A percentile compares a stretch with the other conserved stretches of the same genome.
Evolutionary conservation across 2,329 filamentous ascomycete genomes (phyloP).

Genomic region (Ramichloridium luteum): DNA sequence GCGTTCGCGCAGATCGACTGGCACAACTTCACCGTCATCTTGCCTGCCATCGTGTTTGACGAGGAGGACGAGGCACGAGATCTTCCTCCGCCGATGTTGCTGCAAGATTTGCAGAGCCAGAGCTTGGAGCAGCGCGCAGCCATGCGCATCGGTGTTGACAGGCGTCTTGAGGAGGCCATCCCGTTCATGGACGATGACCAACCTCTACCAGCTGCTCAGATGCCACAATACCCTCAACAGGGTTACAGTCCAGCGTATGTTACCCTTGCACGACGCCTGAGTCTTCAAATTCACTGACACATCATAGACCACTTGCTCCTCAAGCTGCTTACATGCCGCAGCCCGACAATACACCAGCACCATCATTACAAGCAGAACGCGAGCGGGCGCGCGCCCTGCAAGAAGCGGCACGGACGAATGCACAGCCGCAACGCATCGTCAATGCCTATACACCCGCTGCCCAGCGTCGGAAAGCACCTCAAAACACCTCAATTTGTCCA

Average conservation of each 20-base stretch:
- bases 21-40: slow-evolving; percentile 92
- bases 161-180: slow-evolving; percentile 90
- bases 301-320: slow-evolving; percentile 23
- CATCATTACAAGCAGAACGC: slow-evolving; percentile 27
- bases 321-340: slow-evolving; percentile 15
- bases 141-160: slow-evolving; percentile 67
- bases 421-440: slow-evolving; percentile 74
- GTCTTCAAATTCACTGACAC: neutral
- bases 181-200: slow-evolving; percentile 51
- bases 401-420: slow-evolving; percentile 54
- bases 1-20: slow-evolving; percentile 84
- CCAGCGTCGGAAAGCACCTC: slow-evolving; percentile 45
- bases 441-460: slow-evolving; percentile 85
- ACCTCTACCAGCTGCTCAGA: slow-evolving; percentile 18
- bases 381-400: slow-evolving; percentile 63
- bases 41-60: slow-evolving; percentile 80
- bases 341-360: slow-evolving; percentile 23
- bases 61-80: slow-evolving; percentile 77
- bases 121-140: slow-evolving; percentile 91
- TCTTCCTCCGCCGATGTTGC: slow-evolving; percentile 75
- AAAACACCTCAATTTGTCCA: slow-evolving; percentile 66
- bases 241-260: slow-evolving; percentile 12
- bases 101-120: slow-evolving; percentile 84
- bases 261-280: neutral
- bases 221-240: slow-evolving; percentile 12